Evolutionary conservation across 768 basidiomycete species (phyloP).

Genomic region (Podaxis carcinomalis): DNA sequence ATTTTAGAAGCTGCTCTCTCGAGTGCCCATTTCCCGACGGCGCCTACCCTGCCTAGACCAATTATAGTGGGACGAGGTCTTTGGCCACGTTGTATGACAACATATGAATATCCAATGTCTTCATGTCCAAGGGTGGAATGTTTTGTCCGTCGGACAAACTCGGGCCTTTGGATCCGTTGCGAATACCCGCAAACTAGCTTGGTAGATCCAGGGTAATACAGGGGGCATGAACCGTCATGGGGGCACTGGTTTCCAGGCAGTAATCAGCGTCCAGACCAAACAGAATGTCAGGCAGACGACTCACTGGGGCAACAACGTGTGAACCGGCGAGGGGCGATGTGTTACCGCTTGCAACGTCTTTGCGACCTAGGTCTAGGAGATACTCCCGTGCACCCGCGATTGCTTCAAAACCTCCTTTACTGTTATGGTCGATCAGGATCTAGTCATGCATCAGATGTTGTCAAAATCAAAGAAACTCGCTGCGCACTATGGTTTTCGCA

Average conservation of each 20-base stretch:
- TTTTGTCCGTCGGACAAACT: slow-evolving; percentile 84
- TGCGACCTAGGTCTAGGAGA: slow-evolving; percentile 59
- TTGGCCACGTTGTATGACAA: slow-evolving; percentile 77
- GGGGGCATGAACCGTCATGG: slow-evolving; percentile 82
- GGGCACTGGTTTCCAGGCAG: slow-evolving; percentile 58
- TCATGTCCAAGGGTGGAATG: slow-evolving; percentile 83
- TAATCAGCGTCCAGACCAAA: not conserved
- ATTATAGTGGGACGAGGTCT: slow-evolving; percentile 46
- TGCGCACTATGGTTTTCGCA: slow-evolving; percentile 71
- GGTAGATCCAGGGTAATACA: slow-evolving; percentile 51
- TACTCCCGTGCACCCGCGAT: slow-evolving; percentile 77
- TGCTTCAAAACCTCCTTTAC: slow-evolving; percentile 66
- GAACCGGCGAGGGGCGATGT: slow-evolving; percentile 44
- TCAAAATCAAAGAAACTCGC: not conserved
- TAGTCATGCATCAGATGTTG: slow-evolving; percentile 23
- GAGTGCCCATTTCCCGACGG: slow-evolving; percentile 43
- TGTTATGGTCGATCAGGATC: slow-evolving; percentile 86
- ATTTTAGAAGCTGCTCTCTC: slow-evolving; percentile 26
- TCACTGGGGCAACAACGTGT: slow-evolving; percentile 87
- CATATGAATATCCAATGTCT: slow-evolving; percentile 85
- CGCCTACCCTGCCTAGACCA: slow-evolving; percentile 48
- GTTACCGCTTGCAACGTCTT: slow-evolving; percentile 43
- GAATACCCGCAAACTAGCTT: slow-evolving; percentile 75
- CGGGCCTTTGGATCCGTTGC: slow-evolving; percentile 83
- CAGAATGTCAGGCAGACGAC: slow-evolving; percentile 18